phyloP scores from a whole-genome alignment of 805 yeast species.

The Metschnikowia cubensis region DNA sequence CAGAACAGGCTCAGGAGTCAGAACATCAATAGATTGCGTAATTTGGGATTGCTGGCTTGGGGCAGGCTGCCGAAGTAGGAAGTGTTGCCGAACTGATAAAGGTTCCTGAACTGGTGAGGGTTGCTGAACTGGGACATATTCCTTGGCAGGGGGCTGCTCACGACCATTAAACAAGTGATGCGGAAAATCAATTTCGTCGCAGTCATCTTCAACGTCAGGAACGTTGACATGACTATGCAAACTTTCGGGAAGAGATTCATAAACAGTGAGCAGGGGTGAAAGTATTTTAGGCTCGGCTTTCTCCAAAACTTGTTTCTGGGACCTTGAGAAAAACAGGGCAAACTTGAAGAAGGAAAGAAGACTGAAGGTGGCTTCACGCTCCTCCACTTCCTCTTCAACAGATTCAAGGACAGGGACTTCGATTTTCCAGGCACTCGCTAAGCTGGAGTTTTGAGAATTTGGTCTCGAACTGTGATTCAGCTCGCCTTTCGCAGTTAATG shows the following conservation, averaged over 20 bases:
- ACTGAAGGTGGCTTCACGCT: background rate
- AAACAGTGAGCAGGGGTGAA: background rate
- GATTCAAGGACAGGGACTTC: background rate
- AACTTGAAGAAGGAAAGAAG: background rate
- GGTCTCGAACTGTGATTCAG: background rate
- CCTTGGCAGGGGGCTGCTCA: background rate
- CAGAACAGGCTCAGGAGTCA: too few species aligned
- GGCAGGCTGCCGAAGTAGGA: too few species aligned
- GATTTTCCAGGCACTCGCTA: background rate
- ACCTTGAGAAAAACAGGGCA: background rate
- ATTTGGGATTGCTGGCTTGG: too few species aligned
- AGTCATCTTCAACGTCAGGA: background rate
- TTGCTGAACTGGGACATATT: too few species aligned
- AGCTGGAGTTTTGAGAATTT: background rate
- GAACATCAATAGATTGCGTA: too few species aligned
- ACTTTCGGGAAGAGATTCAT: background rate
- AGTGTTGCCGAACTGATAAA: too few species aligned
- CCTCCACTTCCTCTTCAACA: background rate
- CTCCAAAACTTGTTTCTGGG: background rate
- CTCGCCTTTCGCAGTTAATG: background rate
- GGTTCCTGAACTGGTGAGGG: too few species aligned
- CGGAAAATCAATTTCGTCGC: background rate
- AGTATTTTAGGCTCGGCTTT: background rate
- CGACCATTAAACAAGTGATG: background rate
- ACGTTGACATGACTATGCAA: background rate